Evolutionary conservation across 352 stramenopile genomes (phyloP).

Genomic region (Globisporangium heterothallicum): DNA sequence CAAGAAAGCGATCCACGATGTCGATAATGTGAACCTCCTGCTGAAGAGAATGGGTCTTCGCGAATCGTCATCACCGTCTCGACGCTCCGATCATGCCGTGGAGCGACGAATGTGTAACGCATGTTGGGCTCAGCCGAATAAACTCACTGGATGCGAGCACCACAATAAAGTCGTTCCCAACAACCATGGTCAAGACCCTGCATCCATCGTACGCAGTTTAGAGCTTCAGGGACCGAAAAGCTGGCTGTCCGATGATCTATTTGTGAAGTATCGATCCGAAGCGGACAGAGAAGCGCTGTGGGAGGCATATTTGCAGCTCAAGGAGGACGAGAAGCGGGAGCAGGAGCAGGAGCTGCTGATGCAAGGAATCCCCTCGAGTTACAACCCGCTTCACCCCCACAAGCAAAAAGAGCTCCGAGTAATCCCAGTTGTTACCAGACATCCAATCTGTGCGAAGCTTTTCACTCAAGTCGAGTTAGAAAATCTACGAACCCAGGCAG

Average conservation of each 20-base stretch:
- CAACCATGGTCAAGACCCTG: conserved; percentile 11
- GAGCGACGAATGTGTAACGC: conserved; percentile 81
- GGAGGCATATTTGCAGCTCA: conserved; percentile 38
- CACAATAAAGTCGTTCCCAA: conserved; percentile 34
- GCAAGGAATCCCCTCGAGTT: neutral
- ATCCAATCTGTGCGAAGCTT: conserved; percentile 61
- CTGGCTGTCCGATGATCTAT: conserved; percentile 79
- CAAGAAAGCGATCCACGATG: conserved; percentile 58
- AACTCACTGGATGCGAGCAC: conserved; percentile 59
- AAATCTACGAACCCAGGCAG: conserved; percentile 55
- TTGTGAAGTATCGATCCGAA: conserved; percentile 74
- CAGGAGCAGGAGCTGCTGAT: conserved; percentile 28
- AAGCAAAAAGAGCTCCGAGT: conserved; percentile 21
- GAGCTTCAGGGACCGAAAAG: conserved; percentile 73
- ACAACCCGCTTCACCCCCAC: conserved; percentile 14
- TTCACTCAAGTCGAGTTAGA: conserved; percentile 60
- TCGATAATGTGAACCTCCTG: conserved; percentile 65
- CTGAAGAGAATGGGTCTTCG: conserved; percentile 67
- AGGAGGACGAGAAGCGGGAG: conserved; percentile 23
- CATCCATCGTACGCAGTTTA: conserved; percentile 14
- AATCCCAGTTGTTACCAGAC: conserved; percentile 51
- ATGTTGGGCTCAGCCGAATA: conserved; percentile 61
- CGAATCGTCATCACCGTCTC: conserved; percentile 24
- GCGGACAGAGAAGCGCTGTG: conserved; percentile 60
- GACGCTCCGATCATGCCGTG: conserved; percentile 53